Evolutionary conservation across 768 basidiomycete species (phyloP).

Genomic region (Suillus plorans): DNA sequence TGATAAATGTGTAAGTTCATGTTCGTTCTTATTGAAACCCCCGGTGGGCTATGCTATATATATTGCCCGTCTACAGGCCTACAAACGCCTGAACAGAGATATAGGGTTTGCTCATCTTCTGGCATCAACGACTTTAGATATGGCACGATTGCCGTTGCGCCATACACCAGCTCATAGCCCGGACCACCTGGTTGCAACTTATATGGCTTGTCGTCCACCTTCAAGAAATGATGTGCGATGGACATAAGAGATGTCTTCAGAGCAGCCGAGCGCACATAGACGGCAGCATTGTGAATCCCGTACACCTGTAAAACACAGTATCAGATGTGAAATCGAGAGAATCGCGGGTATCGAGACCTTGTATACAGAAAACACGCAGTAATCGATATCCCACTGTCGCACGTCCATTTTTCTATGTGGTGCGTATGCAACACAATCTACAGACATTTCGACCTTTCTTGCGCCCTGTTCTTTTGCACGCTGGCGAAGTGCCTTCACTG

Average conservation of each 20-base stretch:
- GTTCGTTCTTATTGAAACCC: too few species aligned
- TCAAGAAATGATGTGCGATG: constrained; percentile 71
- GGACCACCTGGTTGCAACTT: constrained; percentile 76
- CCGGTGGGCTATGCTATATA: too few species aligned
- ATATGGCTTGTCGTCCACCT: constrained; percentile 42
- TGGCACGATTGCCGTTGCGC: constrained; percentile 53
- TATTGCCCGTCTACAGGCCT: too few species aligned
- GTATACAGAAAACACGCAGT: constrained; percentile 69
- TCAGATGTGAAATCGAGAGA: neutral
- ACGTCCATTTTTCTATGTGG: constrained; percentile 74
- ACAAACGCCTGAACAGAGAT: too few species aligned
- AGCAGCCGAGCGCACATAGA: constrained; percentile 55
- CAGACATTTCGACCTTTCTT: constrained; percentile 60
- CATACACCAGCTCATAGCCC: constrained; percentile 71
- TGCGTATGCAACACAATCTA: constrained; percentile 81
- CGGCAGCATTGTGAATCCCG: constrained; percentile 66
- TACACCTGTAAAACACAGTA: constrained; percentile 50
- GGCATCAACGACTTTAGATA: constrained; percentile 66
- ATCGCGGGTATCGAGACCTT: constrained; percentile 46
- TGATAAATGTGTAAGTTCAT: too few species aligned
- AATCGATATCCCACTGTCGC: constrained; percentile 76
- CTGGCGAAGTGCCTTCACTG: constrained; percentile 50
- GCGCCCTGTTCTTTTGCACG: constrained; percentile 53
- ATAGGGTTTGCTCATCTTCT: constrained; percentile 31
- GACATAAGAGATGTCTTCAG: constrained; percentile 54